Percentiles rank a stretch among this genome's conserved stretches.
Evolutionary conservation across 73 alveolate species (phyloP).

Genomic region (Stentor roeselii): DNA sequence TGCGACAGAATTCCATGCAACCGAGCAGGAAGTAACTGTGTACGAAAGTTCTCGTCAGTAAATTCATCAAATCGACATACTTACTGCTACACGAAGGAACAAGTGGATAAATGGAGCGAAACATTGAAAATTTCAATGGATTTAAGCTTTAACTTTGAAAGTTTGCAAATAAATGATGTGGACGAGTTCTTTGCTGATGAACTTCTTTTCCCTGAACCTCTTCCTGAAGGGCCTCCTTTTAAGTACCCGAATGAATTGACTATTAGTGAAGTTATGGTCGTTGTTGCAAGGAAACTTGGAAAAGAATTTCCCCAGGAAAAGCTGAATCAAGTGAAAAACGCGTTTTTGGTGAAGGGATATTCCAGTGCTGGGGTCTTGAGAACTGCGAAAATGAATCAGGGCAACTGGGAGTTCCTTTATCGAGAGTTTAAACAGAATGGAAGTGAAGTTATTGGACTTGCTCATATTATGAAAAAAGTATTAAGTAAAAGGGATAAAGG

Average conservation of each 20-base stretch:
- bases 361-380: constrained; percentile 13
- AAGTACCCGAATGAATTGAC: constrained; percentile 7
- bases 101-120: neutral
- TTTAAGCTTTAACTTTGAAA: constrained; percentile 10
- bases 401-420: constrained; percentile 27
- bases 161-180: neutral
- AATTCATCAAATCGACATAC: constrained; percentile 22
- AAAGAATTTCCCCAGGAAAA: neutral
- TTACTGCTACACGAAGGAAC: neutral
- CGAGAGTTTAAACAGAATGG: constrained; percentile 10
- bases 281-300: neutral
- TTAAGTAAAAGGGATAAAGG: constrained; percentile 2
- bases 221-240: constrained; percentile 25
- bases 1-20: constrained; percentile 8
- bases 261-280: neutral
- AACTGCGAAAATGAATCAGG: constrained; percentile 9
- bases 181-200: neutral
- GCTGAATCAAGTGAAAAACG: neutral
- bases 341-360: constrained; percentile 7
- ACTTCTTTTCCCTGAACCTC: neutral
- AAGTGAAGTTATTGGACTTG: neutral
- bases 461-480: constrained; percentile 20
- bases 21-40: neutral
- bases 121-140: neutral
- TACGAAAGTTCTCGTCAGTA: constrained; percentile 8